phyloP scores from a whole-genome alignment of 2,329 filamentous ascomycete genomes.

The Stachybotrys elegans region DNA sequence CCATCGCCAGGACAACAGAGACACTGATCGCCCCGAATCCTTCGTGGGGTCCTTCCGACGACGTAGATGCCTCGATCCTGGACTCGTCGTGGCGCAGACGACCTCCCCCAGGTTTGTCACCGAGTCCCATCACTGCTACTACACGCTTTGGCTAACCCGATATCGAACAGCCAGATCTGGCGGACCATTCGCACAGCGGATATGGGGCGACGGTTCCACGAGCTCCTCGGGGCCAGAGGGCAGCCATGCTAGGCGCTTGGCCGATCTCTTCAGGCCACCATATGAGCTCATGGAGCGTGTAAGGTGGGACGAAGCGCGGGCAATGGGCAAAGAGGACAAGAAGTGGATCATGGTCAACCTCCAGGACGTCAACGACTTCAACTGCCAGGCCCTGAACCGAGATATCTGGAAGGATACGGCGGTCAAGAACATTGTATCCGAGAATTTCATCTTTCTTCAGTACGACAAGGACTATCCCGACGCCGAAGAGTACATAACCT shows the following conservation, averaged over 20 bases:
- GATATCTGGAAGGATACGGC: slow-evolving; percentile 91
- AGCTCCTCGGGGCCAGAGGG: slow-evolving; percentile 38
- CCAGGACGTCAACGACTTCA: slow-evolving; percentile 88
- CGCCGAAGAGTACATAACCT: slow-evolving; percentile 77
- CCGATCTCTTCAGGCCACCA: slow-evolving; percentile 87
- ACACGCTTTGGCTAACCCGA: slow-evolving; percentile 3
- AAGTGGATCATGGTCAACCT: slow-evolving; percentile 97
- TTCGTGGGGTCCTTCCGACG: slow-evolving; percentile 43
- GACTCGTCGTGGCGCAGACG: slow-evolving; percentile 56
- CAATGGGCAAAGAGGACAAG: slow-evolving; percentile 78
- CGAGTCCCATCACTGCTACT: too few species aligned
- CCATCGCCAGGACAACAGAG: slow-evolving; percentile 86
- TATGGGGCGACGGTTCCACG: slow-evolving; percentile 27
- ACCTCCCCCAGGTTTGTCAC: slow-evolving; percentile 21
- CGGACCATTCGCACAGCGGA: slow-evolving; percentile 33
- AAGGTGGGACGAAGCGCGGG: slow-evolving; percentile 78
- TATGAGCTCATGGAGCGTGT: slow-evolving; percentile 81
- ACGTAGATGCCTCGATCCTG: slow-evolving; percentile 56
- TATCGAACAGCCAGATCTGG: slow-evolving; percentile 13
- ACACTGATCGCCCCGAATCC: slow-evolving; percentile 71
- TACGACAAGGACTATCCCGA: slow-evolving; percentile 81
- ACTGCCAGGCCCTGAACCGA: slow-evolving; percentile 88
- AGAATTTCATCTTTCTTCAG: slow-evolving; percentile 95
- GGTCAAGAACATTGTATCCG: slow-evolving; percentile 73
- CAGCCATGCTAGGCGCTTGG: slow-evolving; percentile 70